phyloP scores from a whole-genome alignment of 805 yeast genomes.

The Saturnispora mendoncae region DNA sequence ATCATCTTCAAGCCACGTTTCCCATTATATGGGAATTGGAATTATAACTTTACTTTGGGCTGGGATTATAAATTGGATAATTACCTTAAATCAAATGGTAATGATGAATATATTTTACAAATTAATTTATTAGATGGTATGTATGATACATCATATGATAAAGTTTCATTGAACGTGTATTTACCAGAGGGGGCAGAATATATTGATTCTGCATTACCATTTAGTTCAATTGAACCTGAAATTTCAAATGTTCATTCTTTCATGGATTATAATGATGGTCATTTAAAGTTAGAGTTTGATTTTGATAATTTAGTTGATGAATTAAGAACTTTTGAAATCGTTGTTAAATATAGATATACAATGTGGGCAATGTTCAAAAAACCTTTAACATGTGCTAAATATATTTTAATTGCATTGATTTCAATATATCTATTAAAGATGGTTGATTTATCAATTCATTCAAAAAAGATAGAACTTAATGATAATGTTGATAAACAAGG shows the following conservation, averaged over 20 bases:
- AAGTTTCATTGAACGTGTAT: conserved; percentile 50
- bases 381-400: conserved; percentile 56
- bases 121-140: conserved; percentile 74
- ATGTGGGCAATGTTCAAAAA: conserved; percentile 45
- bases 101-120: conserved; percentile 45
- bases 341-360: conserved; percentile 57
- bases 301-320: conserved; percentile 63
- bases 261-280: conserved; percentile 72
- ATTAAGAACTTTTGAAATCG: conserved; percentile 45
- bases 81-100: conserved; percentile 38
- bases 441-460: conserved; percentile 32
- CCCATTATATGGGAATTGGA: conserved; percentile 97
- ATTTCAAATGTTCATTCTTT: conserved; percentile 37
- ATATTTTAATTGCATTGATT: conserved; percentile 51
- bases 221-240: conserved; percentile 29
- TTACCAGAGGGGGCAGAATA: conserved; percentile 82
- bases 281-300: conserved; percentile 56
- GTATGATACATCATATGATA: conserved; percentile 53
- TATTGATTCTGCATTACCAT: conserved; percentile 48
- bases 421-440: conserved; percentile 42
- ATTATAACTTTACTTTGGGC: conserved; percentile 91
- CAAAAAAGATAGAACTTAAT: too few species aligned
- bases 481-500: neutral
- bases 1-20: conserved; percentile 72
- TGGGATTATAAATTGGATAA: conserved; percentile 61